These are phyloP conservation scores for Pinus tabuliformis DNA, from an alignment of 75 land plant genomes.

Conservation along the genomic window DNA sequence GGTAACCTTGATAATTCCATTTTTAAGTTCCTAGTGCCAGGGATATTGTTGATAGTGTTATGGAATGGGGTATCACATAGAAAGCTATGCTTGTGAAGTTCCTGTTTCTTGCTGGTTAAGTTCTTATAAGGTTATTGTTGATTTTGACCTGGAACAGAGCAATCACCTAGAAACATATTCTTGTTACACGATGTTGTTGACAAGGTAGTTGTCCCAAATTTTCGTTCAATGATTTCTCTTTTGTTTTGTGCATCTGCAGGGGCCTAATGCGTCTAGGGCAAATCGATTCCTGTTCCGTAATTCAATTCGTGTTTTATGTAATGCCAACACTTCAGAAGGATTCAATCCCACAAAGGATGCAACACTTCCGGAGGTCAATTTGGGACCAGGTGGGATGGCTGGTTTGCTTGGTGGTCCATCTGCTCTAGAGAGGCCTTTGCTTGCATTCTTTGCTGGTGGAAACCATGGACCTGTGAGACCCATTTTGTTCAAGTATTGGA, in stretches of 20 bases:
- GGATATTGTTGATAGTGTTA: too few relatives aligned
- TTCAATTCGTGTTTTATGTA: constrained; percentile 56
- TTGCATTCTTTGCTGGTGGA: constrained; percentile 48
- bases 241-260: constrained; percentile 21
- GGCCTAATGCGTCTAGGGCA: constrained; percentile 34
- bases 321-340: constrained; percentile 66
- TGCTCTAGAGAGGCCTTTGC: constrained; percentile 19
- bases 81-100: too few relatives aligned
- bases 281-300: constrained; percentile 19
- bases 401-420: constrained; percentile 29
- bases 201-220: too few relatives aligned
- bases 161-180: too few relatives aligned
- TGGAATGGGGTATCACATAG: too few relatives aligned
- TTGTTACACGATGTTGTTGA: too few relatives aligned
- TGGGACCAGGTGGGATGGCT: constrained; percentile 26
- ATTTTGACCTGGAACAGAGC: too few relatives aligned
- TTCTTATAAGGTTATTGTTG: too few relatives aligned
- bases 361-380: constrained; percentile 51
- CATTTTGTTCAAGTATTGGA: constrained; percentile 32
- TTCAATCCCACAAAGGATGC: constrained; percentile 55
- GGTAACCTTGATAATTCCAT: too few relatives aligned
- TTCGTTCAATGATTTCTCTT: neutral
- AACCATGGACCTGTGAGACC: constrained; percentile 50
- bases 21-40: too few relatives aligned
- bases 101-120: too few relatives aligned